Percentiles rank a stretch among this genome's conserved stretches.
Evolutionary conservation across 116 monocot species (phyloP).

Genomic region (Dioscorea cayenensis): DNA sequence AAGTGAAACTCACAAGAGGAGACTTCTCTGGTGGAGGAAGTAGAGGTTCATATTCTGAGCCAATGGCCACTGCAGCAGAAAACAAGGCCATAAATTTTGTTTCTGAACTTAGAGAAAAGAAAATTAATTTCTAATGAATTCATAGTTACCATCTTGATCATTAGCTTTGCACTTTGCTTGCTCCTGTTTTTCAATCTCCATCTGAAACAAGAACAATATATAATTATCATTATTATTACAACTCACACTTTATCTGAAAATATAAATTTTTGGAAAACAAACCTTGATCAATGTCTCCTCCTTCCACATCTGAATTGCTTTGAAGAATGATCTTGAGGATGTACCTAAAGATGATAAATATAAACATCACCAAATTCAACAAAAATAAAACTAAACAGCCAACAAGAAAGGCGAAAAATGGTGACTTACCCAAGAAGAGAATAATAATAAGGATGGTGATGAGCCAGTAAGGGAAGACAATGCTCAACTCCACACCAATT

Average conservation of each 20-base stretch:
- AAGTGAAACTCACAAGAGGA: constrained; percentile 34
- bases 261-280: not conserved
- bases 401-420: not conserved
- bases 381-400: not conserved
- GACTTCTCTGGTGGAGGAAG: constrained; percentile 53
- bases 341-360: constrained; percentile 39
- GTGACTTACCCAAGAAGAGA: constrained; percentile 67
- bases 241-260: not conserved
- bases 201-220: constrained; percentile 16
- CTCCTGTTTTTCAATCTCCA: constrained; percentile 31
- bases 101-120: not conserved
- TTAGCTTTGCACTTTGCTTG: constrained; percentile 8
- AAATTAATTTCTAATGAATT: not conserved
- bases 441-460: constrained; percentile 94
- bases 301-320: constrained; percentile 84
- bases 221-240: not conserved
- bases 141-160: constrained; percentile 16
- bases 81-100: not conserved
- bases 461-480: constrained; percentile 96
- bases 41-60: constrained; percentile 52
- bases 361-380: not conserved
- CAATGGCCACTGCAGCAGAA: constrained; percentile 31
- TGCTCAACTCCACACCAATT: constrained; percentile 86
- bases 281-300: constrained; percentile 84
- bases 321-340: constrained; percentile 90